phyloP scores from a whole-genome alignment of 495 filamentous ascomycete species.

The Clavariopsis aquatica region DNA sequence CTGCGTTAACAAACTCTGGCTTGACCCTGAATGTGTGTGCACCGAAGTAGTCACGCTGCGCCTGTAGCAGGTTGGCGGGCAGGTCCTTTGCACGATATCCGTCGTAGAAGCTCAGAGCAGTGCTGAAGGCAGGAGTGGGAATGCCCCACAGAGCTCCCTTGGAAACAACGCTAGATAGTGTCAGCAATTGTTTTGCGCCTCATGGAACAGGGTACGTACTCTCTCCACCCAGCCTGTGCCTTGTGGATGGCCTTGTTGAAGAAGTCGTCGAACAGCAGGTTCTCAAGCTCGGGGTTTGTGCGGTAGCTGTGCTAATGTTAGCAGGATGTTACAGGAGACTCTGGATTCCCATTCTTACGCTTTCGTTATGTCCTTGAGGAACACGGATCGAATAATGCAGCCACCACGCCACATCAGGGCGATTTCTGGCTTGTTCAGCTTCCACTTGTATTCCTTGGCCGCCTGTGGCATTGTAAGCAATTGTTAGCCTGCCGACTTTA shows the following conservation, averaged over 20 bases:
- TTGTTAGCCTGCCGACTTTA: background rate
- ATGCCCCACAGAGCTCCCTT: slow-evolving; percentile 92
- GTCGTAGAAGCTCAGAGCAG: slow-evolving; percentile 96
- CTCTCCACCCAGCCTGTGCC: slow-evolving; percentile 93
- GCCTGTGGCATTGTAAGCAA: slow-evolving; percentile 55
- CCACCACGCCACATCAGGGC: slow-evolving; percentile 99
- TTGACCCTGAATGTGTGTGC: slow-evolving; percentile 85
- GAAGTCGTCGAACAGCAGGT: slow-evolving; percentile 97
- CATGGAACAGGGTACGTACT: slow-evolving; percentile 42
- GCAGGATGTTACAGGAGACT: background rate
- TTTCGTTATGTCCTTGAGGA: slow-evolving; percentile 98
- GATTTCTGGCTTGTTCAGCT: slow-evolving; percentile 99
- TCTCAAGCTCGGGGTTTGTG: slow-evolving; percentile 91
- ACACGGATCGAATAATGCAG: slow-evolving; percentile 99
- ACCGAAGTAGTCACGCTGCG: slow-evolving; percentile 98
- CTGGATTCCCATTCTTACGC: slow-evolving; percentile 48
- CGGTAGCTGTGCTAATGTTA: slow-evolving; percentile 60
- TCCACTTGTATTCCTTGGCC: slow-evolving; percentile 93
- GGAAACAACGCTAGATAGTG: slow-evolving; percentile 60
- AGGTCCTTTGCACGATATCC: slow-evolving; percentile 94
- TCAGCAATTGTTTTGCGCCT: slow-evolving; percentile 3
- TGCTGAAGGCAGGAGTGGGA: slow-evolving; percentile 92
- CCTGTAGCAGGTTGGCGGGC: slow-evolving; percentile 96
- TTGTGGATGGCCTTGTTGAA: slow-evolving; percentile 98
- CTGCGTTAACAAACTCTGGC: slow-evolving; percentile 73